Evolutionary conservation across 139 green algal species (phyloP).

Genomic region (Chlorella sp.): DNA sequence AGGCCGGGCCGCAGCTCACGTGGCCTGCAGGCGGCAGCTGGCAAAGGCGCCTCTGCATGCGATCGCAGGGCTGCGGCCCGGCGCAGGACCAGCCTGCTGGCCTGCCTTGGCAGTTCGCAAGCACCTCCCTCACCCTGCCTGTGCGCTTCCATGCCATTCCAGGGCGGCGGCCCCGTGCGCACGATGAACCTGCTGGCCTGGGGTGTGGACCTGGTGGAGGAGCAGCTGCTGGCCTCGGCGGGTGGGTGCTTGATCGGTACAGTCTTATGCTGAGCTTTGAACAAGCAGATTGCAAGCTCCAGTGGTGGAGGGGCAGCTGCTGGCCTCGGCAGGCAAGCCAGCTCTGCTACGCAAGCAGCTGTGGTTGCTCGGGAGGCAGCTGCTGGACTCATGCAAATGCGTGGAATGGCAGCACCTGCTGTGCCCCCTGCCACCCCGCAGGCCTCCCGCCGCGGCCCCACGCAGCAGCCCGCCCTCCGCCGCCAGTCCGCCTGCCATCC

Average conservation of each 20-base stretch:
- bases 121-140: not conserved
- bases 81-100: not conserved
- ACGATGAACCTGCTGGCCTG: slow-evolving; percentile 69
- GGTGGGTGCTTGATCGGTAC: slow-evolving; percentile 56
- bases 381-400: too few relatives aligned
- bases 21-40: too few relatives aligned
- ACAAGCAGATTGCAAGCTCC: too few relatives aligned
- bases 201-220: slow-evolving; percentile 76
- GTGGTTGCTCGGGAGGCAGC: too few relatives aligned
- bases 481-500: too few relatives aligned
- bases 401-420: too few relatives aligned
- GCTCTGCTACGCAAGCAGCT: not conserved
- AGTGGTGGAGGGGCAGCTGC: not conserved
- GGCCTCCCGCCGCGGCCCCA: too few relatives aligned
- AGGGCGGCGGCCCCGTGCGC: slow-evolving; percentile 83
- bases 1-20: too few relatives aligned
- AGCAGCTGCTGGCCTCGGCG: slow-evolving; percentile 65
- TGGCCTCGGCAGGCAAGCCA: not conserved
- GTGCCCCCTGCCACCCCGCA: too few relatives aligned
- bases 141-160: too few relatives aligned
- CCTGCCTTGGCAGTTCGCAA: not conserved
- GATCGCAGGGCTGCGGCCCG: not conserved
- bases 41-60: too few relatives aligned
- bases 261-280: too few relatives aligned
- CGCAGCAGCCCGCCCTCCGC: not conserved